These are phyloP conservation scores for Sclerotinia sclerotiorum DNA, from an alignment of 2,329 filamentous ascomycete species.

Conservation along the genomic window DNA sequence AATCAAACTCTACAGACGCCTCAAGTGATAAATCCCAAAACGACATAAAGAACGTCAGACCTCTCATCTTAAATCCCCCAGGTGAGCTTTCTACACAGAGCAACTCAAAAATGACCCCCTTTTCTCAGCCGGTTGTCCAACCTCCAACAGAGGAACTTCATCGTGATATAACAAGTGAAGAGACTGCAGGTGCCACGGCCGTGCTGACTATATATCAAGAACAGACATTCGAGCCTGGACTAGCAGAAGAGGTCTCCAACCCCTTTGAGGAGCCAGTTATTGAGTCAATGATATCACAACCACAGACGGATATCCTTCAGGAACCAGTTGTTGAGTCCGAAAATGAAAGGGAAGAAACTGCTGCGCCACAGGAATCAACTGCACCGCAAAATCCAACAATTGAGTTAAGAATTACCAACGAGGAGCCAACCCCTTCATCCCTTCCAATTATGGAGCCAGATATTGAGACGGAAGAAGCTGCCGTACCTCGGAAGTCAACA, in stretches of 20 bases:
- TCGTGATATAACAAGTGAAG: not conserved
- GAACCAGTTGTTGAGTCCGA: constrained; percentile 3
- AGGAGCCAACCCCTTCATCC: not conserved
- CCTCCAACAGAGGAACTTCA: constrained; percentile 7
- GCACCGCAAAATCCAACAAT: not conserved
- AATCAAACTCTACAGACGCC: not conserved
- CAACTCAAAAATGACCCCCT: not conserved
- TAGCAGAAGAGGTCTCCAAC: not conserved
- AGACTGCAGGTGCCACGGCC: not conserved
- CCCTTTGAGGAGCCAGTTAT: not conserved
- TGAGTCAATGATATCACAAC: not conserved
- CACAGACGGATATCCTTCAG: not conserved
- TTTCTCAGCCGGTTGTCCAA: constrained; percentile 1
- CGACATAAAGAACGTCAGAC: constrained; percentile 29
- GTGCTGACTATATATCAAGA: not conserved
- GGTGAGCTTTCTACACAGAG: not conserved
- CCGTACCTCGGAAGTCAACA: not conserved
- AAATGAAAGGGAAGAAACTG: not conserved
- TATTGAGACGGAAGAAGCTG: not conserved
- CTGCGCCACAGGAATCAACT: not conserved
- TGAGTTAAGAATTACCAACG: not conserved
- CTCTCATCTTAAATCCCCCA: constrained; percentile 16
- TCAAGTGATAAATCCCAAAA: constrained; percentile 27
- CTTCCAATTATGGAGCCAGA: not conserved
- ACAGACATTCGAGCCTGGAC: not conserved